Conservation (phyloP, 306 rosid genomes). For the Fragaria ananassa region DNA sequence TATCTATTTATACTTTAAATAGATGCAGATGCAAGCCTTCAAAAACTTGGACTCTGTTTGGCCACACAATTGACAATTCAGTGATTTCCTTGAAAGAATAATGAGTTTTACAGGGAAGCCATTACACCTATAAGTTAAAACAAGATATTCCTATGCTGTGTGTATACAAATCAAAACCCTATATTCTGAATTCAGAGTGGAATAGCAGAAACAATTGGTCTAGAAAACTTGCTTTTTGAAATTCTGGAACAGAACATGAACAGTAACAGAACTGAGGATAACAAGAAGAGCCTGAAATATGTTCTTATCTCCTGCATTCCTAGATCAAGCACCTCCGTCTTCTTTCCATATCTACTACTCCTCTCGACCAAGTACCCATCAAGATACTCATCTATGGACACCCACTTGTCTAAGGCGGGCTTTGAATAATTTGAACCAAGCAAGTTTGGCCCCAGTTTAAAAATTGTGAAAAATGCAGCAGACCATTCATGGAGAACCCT, state of each 20-base stretch:
- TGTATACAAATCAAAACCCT: constrained; percentile 24
- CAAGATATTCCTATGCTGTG: constrained; percentile 3
- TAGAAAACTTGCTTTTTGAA: constrained; percentile 70
- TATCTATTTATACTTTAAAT: background rate
- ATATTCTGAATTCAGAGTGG: constrained; percentile 43
- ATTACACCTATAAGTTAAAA: constrained; percentile 24
- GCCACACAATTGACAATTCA: background rate
- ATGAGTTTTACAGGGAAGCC: constrained; percentile 26
- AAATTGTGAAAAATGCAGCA: constrained; percentile 83
- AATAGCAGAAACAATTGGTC: constrained; percentile 72
- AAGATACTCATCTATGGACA: constrained; percentile 89
- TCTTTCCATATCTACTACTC: constrained; percentile 90
- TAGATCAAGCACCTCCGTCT: constrained; percentile 89
- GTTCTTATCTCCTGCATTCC: constrained; percentile 99
- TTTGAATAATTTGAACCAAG: constrained; percentile 42
- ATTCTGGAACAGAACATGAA: constrained; percentile 99
- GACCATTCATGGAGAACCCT: constrained; percentile 86
- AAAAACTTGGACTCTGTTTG: background rate
- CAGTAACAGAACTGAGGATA: constrained; percentile 77
- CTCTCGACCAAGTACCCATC: constrained; percentile 93
- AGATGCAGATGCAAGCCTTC: background rate
- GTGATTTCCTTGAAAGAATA: constrained; percentile 11
- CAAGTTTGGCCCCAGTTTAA: constrained; percentile 62
- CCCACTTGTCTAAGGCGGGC: constrained; percentile 56
- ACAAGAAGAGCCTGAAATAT: constrained; percentile 89